A percentile compares a stretch with the other conserved stretches of the same genome.
phyloP scores from a whole-genome alignment of 257 asterid genomes.

The Solanum sejunctum region DNA sequence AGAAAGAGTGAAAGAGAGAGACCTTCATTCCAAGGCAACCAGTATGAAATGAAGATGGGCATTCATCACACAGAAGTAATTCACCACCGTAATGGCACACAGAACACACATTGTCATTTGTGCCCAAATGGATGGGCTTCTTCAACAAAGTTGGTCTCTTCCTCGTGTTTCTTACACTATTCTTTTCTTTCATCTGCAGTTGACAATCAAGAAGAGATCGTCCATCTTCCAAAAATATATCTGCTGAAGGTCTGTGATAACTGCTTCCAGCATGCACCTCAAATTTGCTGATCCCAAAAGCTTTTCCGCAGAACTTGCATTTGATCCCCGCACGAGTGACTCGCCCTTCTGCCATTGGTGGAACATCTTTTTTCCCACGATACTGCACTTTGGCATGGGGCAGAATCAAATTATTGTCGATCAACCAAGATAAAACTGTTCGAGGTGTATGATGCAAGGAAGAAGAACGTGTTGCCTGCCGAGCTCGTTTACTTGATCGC shows the following conservation, averaged over 20 bases:
- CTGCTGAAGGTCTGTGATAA: conserved; percentile 31
- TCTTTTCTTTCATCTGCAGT: conserved; percentile 22
- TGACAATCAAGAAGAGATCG: conserved; percentile 58
- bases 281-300: conserved; percentile 34
- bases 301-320: conserved; percentile 48
- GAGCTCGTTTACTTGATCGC: conserved; percentile 39
- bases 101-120: conserved; percentile 54
- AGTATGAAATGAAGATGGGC: conserved; percentile 65
- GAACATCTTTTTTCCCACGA: conserved; percentile 12
- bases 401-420: conserved; percentile 49
- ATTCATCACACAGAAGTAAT: conserved; percentile 57
- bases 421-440: conserved; percentile 59
- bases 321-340: conserved; percentile 58
- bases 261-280: conserved; percentile 54
- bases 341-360: conserved; percentile 34
- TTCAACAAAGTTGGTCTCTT: conserved; percentile 9
- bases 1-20: not conserved
- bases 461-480: conserved; percentile 21
- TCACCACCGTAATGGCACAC: conserved; percentile 74
- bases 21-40: conserved; percentile 66
- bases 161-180: conserved; percentile 4
- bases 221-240: conserved; percentile 52
- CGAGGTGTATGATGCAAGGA: conserved; percentile 38
- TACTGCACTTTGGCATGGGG: conserved; percentile 49
- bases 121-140: conserved; percentile 10